A percentile compares a stretch with the other conserved stretches of the same genome.
Evolutionary conservation across 352 stramenopile genomes (phyloP).

Genomic region (Globisporangium emineosum): DNA sequence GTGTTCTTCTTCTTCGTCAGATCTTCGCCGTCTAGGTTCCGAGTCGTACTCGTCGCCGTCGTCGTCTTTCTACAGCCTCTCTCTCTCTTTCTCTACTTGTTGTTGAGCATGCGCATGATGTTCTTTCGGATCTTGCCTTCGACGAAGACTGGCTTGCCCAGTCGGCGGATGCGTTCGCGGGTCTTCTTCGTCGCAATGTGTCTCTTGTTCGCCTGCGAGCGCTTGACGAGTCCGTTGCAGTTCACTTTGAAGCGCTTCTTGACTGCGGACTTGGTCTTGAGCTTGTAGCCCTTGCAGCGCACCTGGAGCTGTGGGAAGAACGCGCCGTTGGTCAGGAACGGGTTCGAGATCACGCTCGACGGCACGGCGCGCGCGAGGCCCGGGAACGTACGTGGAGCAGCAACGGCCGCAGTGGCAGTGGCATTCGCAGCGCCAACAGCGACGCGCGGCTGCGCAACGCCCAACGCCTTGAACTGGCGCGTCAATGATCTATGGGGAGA

Average conservation of each 20-base stretch:
- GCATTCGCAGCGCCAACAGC: conserved; percentile 11
- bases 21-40: too few relatives aligned
- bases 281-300: conserved; percentile 75
- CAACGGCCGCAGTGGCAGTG: not conserved
- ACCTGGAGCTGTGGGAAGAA: conserved; percentile 47
- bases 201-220: conserved; percentile 76
- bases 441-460: conserved; percentile 28
- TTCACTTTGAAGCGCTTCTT: conserved; percentile 88
- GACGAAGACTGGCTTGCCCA: conserved; percentile 71
- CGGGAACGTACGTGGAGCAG: conserved; percentile 25
- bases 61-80: not conserved
- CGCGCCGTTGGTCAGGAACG: conserved; percentile 13
- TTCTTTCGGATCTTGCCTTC: conserved; percentile 82
- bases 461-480: conserved; percentile 50
- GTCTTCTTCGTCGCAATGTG: conserved; percentile 87
- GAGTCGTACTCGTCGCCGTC: not conserved
- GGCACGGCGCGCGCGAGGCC: conserved; percentile 10
- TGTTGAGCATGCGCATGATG: conserved; percentile 67
- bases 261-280: conserved; percentile 78
- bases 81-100: conserved; percentile 16
- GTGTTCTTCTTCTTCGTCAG: too few relatives aligned
- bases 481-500: conserved; percentile 38
- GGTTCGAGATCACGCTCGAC: conserved; percentile 11
- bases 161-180: conserved; percentile 67
- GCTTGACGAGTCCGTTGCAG: conserved; percentile 75